Conservation (phyloP, 1,284 basidiomycete species). For the Cutaneotrichosporon dermatis region DNA sequence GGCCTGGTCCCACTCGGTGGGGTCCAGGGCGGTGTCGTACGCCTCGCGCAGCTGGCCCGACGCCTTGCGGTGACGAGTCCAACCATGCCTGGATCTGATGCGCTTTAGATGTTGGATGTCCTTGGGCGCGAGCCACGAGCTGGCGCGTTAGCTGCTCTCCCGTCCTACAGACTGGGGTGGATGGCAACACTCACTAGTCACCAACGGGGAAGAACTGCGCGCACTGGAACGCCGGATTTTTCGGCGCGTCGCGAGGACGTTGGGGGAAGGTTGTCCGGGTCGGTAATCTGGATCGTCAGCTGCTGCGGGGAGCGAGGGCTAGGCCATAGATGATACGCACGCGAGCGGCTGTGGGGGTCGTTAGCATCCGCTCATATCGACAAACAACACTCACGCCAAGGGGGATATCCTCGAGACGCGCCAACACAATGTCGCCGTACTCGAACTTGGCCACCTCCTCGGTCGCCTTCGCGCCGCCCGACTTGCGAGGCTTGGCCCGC, state of each 20-base stretch:
- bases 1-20: slow-evolving; percentile 59
- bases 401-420: slow-evolving; percentile 89
- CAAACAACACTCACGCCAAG: slow-evolving; percentile 59
- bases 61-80: slow-evolving; percentile 63
- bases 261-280: slow-evolving; percentile 36
- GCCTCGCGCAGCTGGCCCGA: slow-evolving; percentile 69
- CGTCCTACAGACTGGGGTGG: background rate
- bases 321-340: slow-evolving; percentile 5
- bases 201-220: slow-evolving; percentile 55
- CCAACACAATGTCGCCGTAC: slow-evolving; percentile 77
- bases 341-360: slow-evolving; percentile 14
- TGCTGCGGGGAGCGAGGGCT: background rate
- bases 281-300: slow-evolving; percentile 32
- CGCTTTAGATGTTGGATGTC: slow-evolving; percentile 74
- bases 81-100: slow-evolving; percentile 83
- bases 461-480: slow-evolving; percentile 13
- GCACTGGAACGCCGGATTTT: slow-evolving; percentile 31
- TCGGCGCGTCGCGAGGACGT: slow-evolving; percentile 38
- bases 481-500: slow-evolving; percentile 39
- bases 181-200: slow-evolving; percentile 67
- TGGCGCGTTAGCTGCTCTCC: slow-evolving; percentile 40
- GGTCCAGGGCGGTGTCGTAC: slow-evolving; percentile 79
- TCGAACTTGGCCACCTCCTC: slow-evolving; percentile 50
- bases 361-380: background rate
- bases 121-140: slow-evolving; percentile 77